These are phyloP conservation scores for Lactarius indigo DNA, from an alignment of 768 basidiomycete species.

Conservation along the genomic window DNA sequence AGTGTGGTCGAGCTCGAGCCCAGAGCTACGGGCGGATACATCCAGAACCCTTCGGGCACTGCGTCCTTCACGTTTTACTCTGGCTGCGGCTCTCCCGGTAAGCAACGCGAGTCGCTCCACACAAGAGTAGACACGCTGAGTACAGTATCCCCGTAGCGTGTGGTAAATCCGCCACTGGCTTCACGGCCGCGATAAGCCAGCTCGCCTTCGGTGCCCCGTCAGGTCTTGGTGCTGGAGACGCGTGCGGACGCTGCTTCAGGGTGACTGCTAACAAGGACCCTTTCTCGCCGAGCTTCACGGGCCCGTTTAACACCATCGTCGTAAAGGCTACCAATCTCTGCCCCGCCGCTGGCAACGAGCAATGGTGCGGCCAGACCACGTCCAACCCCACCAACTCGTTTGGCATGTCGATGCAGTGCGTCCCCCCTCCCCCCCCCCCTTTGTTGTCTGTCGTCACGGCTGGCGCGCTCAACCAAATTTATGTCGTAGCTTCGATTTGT, in stretches of 20 bases:
- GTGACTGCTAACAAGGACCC: slow-evolving; percentile 50
- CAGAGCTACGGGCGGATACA: slow-evolving; percentile 45
- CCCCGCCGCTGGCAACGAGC: slow-evolving; percentile 46
- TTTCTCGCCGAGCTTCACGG: slow-evolving; percentile 46
- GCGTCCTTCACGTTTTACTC: slow-evolving; percentile 58
- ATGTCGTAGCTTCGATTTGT: slow-evolving; percentile 52
- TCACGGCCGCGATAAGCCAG: slow-evolving; percentile 55
- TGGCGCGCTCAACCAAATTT: neutral
- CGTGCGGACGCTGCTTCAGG: slow-evolving; percentile 59
- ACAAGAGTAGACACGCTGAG: neutral
- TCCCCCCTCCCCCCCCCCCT: neutral
- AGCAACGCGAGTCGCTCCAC: neutral
- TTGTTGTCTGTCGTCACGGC: neutral
- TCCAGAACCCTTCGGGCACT: slow-evolving; percentile 49
- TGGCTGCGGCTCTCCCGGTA: slow-evolving; percentile 49
- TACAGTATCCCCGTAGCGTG: slow-evolving; percentile 38
- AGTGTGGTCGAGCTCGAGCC: neutral
- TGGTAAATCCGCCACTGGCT: slow-evolving; percentile 47
- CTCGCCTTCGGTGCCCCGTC: slow-evolving; percentile 51
- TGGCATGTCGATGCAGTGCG: slow-evolving; percentile 49
- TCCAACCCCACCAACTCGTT: slow-evolving; percentile 42
- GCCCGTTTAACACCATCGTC: slow-evolving; percentile 51
- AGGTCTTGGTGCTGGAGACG: slow-evolving; percentile 52
- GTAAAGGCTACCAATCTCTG: slow-evolving; percentile 48
- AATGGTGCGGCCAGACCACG: slow-evolving; percentile 53